These are phyloP conservation scores for Psilocybe mexicana DNA, from an alignment of 1,284 basidiomycete genomes.

Conservation along the genomic window DNA sequence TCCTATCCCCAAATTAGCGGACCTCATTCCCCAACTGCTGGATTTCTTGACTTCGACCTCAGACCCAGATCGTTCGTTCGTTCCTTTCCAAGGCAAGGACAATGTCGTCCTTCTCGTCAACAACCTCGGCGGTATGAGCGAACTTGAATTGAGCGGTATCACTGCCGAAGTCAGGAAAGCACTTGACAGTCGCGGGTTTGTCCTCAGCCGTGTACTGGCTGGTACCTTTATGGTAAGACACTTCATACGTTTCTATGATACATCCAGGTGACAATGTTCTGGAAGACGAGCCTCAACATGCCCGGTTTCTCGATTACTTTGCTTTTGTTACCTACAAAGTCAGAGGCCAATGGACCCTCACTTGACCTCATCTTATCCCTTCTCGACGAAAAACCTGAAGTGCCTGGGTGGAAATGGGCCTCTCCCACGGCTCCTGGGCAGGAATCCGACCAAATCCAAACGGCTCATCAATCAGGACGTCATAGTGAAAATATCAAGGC, in stretches of 20 bases:
- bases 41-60: constrained; percentile 71
- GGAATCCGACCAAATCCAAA: constrained; percentile 19
- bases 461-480: constrained; percentile 4
- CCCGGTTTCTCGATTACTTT: constrained; percentile 92
- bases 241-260: neutral
- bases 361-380: constrained; percentile 65
- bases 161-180: constrained; percentile 60
- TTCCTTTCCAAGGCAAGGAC: constrained; percentile 73
- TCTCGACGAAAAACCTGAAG: constrained; percentile 74
- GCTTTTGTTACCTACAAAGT: constrained; percentile 68
- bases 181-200: constrained; percentile 58
- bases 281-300: constrained; percentile 90
- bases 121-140: constrained; percentile 84
- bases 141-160: constrained; percentile 81
- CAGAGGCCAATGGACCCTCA: constrained; percentile 38
- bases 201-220: constrained; percentile 63
- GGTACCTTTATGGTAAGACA: constrained; percentile 81
- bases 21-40: constrained; percentile 75
- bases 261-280: neutral
- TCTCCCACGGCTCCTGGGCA: constrained; percentile 40
- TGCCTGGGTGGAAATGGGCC: constrained; percentile 86
- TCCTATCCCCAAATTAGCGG: constrained; percentile 66
- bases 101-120: constrained; percentile 72
- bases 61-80: constrained; percentile 84
- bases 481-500: neutral